Percentiles rank a stretch among this genome's conserved stretches.
These are phyloP conservation scores for Penicillium ucsense DNA, from an alignment of 495 filamentous ascomycete species.

Conservation along the genomic window DNA sequence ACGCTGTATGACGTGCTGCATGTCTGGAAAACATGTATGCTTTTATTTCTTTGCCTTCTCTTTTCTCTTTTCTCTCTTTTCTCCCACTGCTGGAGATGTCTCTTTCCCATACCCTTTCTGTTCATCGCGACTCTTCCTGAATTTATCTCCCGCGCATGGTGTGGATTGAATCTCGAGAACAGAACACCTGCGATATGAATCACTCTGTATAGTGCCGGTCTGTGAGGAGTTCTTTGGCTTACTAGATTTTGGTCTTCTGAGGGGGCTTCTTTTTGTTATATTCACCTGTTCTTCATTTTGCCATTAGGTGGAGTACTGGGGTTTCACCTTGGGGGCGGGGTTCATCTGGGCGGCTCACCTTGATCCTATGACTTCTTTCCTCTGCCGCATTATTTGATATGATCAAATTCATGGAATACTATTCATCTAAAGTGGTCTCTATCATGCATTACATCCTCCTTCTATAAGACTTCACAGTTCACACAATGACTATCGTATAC, in stretches of 20 bases:
- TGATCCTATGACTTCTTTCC: too few relatives aligned
- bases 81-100: slow-evolving; percentile 8
- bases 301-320: too few relatives aligned
- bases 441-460: too few relatives aligned
- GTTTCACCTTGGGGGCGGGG: too few relatives aligned
- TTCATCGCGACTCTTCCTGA: not conserved
- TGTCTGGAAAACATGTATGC: slow-evolving; percentile 29
- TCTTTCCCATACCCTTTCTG: slow-evolving; percentile 4
- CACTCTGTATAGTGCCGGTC: slow-evolving; percentile 17
- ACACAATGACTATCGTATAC: too few relatives aligned
- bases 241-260: not conserved
- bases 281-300: not conserved
- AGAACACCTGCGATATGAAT: slow-evolving; percentile 12
- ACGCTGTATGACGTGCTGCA: slow-evolving; percentile 30
- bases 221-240: not conserved
- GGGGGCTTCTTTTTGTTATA: not conserved
- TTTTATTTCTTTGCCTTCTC: too few relatives aligned
- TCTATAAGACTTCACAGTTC: too few relatives aligned
- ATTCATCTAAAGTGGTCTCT: too few relatives aligned
- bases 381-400: too few relatives aligned
- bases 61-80: slow-evolving; percentile 5
- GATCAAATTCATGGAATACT: too few relatives aligned
- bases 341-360: too few relatives aligned
- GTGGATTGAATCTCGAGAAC: slow-evolving; percentile 4
- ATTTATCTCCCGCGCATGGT: too few relatives aligned